Evolutionary conservation across 2,329 filamentous ascomycete species (phyloP), one percentile per base, ranked within the genome.

Genomic region (Cytospora paraplurivora): DNA sequence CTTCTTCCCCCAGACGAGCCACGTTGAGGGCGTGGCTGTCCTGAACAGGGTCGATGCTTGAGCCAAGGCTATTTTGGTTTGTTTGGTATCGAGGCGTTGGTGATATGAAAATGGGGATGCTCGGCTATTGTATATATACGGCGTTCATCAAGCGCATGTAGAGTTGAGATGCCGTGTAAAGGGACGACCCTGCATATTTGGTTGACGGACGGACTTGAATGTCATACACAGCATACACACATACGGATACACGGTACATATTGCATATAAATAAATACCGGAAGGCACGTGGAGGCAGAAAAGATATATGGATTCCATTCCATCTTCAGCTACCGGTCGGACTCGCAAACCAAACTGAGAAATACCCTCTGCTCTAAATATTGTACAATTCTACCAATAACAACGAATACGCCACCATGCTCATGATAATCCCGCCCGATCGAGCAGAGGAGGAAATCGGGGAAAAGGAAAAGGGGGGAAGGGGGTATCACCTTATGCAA

Each of bases 1-100:
- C 74, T 98, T 99, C 76, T 99, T 99, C 77, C 95, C 95, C 13
- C 94, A 98, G 77, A 90, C 88, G 21, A 82, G 84, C 1, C 88
- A 90, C 71, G 88, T 90, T 0, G 88, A 90, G 73, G 86, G 88
- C 53, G 86, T 89, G 49, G 86, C 85, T 5, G 83, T 89, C 38
- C 72, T 90, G 69, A 88, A 85, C 68, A 77, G 85, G 67, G 79
- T 85, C 15, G 83, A 85, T 35, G 32, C 27, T 44, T 57, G 49
- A 64, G 37, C 27, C 1, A 8, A 47, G 38, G 8, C 27, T 27
- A 27, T 27, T 2, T 27, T 27, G 27, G 27, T 27, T 27, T 27
- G 7, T 15, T 35, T 3, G 5, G 12, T 21, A 33, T 27, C 19
- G 8, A 10, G 49, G 19, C 33, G 17, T 19, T 47, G 11, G n/a